Base-by-base conservation (phyloP, 108 stramenopile species). In the Nitzschia inconspicua region DNA sequence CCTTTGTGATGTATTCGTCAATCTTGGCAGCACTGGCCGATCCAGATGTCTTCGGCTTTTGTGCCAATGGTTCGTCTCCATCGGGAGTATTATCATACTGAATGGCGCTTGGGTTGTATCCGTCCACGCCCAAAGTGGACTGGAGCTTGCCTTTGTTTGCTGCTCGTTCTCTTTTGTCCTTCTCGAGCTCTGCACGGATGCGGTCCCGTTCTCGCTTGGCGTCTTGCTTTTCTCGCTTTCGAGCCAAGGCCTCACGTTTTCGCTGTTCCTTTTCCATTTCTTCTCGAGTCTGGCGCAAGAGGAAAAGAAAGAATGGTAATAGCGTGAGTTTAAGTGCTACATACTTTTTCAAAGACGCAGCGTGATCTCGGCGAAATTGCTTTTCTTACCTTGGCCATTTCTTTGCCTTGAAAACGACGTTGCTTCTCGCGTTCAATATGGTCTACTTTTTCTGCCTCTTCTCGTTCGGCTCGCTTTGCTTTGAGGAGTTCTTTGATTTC, bases 31-130 rank as follows among this genome's bases (percentile, higher is more conserved):
- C 71, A 43, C 60, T 65, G 11, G 85, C 67, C 16, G 55, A 35
- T 8, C 70, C 64, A 35, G 66, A 35, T 27, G 80, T 84, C 53
- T 82, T 85, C 13, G 65, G 46, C 47, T 75, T 73, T 44, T 80
- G 58, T 24, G 56, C 62, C 11, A 47, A 68, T 42, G 69, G 54
- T 35, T 70, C 78, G 13, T 66, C 76, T 9, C 58, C 67, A 36
- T 71, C 65, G 31, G 76, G 11, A 42, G 47, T 71, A 28, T 58
- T 50, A 44, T 84, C 86, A 49, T 93, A 92, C 65, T 97, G 94
- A 43, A 95, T 88, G 5, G 79, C 93, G 69, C 79, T 70, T 9
- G 96, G 96, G 62, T 95, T 86, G 73, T 97, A 97, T 23, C 96
- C 96, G 31, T 97, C 94, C 14, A 93, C 82, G 13, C 95, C 96